Base-by-base conservation (phyloP, 352 stramenopile species). In the Pythium scleroteichum region DNA sequence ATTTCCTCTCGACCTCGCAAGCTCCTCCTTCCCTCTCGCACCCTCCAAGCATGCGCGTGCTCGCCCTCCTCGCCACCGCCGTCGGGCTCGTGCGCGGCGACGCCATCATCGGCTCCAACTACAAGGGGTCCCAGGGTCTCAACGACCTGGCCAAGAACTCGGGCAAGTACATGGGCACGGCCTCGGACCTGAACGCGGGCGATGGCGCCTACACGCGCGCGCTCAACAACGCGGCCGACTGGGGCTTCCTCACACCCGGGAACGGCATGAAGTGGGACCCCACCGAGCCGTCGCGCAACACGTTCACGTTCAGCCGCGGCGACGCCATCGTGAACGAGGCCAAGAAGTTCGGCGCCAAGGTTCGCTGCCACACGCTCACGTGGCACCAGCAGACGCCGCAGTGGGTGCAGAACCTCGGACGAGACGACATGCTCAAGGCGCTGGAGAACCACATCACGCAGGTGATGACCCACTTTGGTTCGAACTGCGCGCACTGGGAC, bases 141-240 rank as follows among this genome's bases (percentile, higher is more conserved):
- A 44, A 44, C 38, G 38, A 44, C 38, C 38, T 44, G 5, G 38
- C 38, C 38, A 44, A 44, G 38, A 20, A 17, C 17, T 17, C 38
- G 3, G 38, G 38, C 38, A 44, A 44, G 38, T 44, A 44, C 38
- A 44, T 44, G 38, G 38, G 38, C 38, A 44, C 38, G 38, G 38
- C 38, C 38, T 17, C 17, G 13, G 38, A 44, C 14, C 38, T 44
- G 5, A 44, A 44, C 38, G 4, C 13, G 7, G 17, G 17, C 38
- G 38, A 44, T 13, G 6, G 5, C 13, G 3, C 17, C 5, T 44
- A 44, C 38, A 44, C 38, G 5, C 6, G 16, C 5, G 38, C 13
- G 38, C 38, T 44, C 3, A 13, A 44, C 4, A 44, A 44, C 16
- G 38, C 7, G 6, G 38, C 38, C 38, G 38, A 44, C 38, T 44